A percentile compares a stretch with the other conserved stretches of the same genome.
These are phyloP conservation scores for Fusarium pininemorale DNA, from an alignment of 2,329 filamentous ascomycete species.

Conservation along the genomic window DNA sequence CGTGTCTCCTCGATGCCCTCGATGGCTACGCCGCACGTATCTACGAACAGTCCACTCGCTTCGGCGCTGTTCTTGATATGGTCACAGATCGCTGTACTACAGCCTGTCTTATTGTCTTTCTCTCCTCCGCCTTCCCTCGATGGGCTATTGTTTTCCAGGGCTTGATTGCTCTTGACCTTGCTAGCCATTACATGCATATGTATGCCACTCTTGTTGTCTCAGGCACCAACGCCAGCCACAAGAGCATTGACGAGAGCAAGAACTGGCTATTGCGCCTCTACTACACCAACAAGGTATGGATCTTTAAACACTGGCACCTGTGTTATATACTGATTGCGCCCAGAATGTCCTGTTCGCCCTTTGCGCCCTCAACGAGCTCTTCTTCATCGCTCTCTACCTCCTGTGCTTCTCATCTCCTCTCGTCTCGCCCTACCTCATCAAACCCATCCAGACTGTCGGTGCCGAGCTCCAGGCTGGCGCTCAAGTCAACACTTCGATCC, in stretches of 20 bases:
- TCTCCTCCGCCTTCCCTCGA: constrained; percentile 92
- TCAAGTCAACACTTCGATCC: constrained; percentile 74
- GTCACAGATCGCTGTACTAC: constrained; percentile 98
- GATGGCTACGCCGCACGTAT: constrained; percentile 85
- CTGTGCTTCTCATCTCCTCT: constrained; percentile 94
- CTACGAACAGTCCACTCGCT: constrained; percentile 92
- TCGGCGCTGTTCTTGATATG: constrained; percentile 98
- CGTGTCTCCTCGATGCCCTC: constrained; percentile 92
- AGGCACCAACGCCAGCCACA: constrained; percentile 83
- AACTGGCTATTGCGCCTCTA: constrained; percentile 94
- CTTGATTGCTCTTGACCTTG: constrained; percentile 89
- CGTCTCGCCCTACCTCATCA: constrained; percentile 84
- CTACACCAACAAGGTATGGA: constrained; percentile 89
- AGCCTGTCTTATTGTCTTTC: constrained; percentile 91
- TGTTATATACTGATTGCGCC: constrained; percentile 6
- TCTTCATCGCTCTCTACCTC: constrained; percentile 98
- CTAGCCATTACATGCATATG: constrained; percentile 99
- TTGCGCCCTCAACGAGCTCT: constrained; percentile 91
- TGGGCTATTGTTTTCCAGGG: constrained; percentile 96
- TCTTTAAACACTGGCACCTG: not conserved
- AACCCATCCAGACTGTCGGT: constrained; percentile 64
- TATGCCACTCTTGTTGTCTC: constrained; percentile 92
- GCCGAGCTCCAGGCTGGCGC: constrained; percentile 70
- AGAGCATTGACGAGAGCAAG: constrained; percentile 87
- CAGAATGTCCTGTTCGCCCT: constrained; percentile 91